Evolutionary conservation across 2,329 filamentous ascomycete genomes (phyloP), one percentile per base, ranked within the genome.

Genomic region (Xylariaceae sp.): DNA sequence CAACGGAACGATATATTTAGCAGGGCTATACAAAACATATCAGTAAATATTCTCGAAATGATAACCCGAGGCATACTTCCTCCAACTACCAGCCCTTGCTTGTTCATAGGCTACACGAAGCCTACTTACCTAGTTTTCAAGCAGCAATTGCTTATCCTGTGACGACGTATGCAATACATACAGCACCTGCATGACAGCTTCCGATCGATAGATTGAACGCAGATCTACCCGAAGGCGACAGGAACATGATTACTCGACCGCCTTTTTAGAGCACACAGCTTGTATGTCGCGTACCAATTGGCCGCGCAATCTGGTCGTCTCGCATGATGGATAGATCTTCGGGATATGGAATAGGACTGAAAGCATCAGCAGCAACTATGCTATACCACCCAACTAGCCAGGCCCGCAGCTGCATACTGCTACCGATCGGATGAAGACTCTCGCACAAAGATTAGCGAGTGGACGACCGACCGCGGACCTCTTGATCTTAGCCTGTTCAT

Each of bases 161-260:
- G n/a, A n/a, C n/a, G n/a, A n/a, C n/a, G n/a, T n/a, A n/a, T n/a
- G n/a, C n/a, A n/a, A n/a, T 57, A 37, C 49, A 41, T 55, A 56
- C 36, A 58, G 44, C 52, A 41, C 49, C 56, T 60, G 60, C 63
- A 66, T 60, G 33, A 36, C 36, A 21, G 17, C 46, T 63, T 62
- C 65, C 65, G 65, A 68, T 68, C 65, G 65, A 67, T 68, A 67
- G 58, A 69, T 67, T 67, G 64, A 62, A 57, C 65, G 62, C 62
- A 67, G 60, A 67, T 65, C 49, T 46, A 21, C 47, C 50, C 53
- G 44, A 44, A 16, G 28, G n/a, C 40, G 6, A 33, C 33, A 40
- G 31, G 31, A 23, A 24, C 33, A 14, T 41, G 23, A 43, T 31
- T 19, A 12, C 23, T 43, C 26, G 21, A 44, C 31, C 44, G 29